Evolutionary conservation across 306 rosid genomes (phyloP).

Genomic region (Fagus crenata): DNA sequence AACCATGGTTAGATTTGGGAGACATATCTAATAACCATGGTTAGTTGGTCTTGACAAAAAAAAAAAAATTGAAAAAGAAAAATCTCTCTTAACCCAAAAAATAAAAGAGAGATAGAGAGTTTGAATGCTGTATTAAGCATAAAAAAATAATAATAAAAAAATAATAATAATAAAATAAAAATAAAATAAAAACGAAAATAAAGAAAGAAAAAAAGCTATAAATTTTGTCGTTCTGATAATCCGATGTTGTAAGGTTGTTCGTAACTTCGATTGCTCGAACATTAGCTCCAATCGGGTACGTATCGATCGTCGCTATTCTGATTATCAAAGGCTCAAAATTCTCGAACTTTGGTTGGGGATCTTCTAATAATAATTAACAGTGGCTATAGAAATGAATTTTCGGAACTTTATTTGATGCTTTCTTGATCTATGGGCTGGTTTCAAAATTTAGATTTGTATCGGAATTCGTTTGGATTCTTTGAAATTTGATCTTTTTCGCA

Average conservation of each 20-base stretch:
- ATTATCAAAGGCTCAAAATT: conserved; percentile 24
- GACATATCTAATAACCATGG: conserved; percentile 27
- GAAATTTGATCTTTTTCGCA: conserved; percentile 22
- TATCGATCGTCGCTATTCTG: conserved; percentile 41
- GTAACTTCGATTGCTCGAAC: conserved; percentile 49
- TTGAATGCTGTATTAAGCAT: conserved; percentile 19
- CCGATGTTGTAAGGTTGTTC: conserved; percentile 54
- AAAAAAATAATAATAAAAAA: too few species aligned
- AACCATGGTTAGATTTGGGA: too few species aligned
- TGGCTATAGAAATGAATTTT: conserved; percentile 25
- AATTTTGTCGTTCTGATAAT: conserved; percentile 47
- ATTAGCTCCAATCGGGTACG: conserved; percentile 48
- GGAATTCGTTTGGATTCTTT: conserved; percentile 37
- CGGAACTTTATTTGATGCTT: conserved; percentile 34
- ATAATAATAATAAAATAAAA: not conserved
- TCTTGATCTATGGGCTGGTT: conserved; percentile 47
- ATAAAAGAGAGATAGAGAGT: conserved; percentile 28
- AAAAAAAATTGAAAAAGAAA: not conserved
- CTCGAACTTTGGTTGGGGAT: conserved; percentile 42
- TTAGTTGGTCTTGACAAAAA: conserved; percentile 27
- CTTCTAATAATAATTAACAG: conserved; percentile 30
- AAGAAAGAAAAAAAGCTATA: conserved; percentile 3
- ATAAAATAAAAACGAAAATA: not conserved
- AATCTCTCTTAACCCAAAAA: conserved; percentile 6
- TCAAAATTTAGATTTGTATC: conserved; percentile 25